Conservation (phyloP, 768 basidiomycete species). For the Tylopilus felleus region DNA sequence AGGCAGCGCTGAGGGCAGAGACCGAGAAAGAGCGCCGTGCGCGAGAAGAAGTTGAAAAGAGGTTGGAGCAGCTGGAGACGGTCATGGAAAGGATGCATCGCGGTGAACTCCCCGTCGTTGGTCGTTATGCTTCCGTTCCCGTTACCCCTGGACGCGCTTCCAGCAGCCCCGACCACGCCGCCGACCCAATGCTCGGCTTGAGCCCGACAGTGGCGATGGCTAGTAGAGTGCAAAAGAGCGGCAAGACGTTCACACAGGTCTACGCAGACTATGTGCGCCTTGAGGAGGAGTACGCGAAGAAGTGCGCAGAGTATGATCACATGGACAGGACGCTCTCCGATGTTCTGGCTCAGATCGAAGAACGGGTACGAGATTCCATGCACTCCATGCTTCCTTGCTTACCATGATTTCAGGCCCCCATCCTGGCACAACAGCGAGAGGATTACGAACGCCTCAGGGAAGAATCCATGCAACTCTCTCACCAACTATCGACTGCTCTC, state of each 20-base stretch:
- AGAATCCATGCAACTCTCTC: constrained; percentile 76
- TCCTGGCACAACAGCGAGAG: constrained; percentile 82
- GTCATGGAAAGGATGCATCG: constrained; percentile 70
- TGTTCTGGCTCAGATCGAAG: constrained; percentile 87
- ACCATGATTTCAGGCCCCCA: constrained; percentile 62
- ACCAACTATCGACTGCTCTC: constrained; percentile 73
- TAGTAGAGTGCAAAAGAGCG: constrained; percentile 72
- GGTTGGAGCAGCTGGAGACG: constrained; percentile 66
- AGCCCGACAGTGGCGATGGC: constrained; percentile 90
- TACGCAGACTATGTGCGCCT: constrained; percentile 87
- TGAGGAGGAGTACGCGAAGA: constrained; percentile 75
- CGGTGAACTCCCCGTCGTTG: constrained; percentile 64
- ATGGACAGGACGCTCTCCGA: constrained; percentile 79
- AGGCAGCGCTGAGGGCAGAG: constrained; percentile 64
- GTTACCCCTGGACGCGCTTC: constrained; percentile 43
- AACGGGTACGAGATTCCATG: constrained; percentile 51
- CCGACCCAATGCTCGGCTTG: constrained; percentile 61
- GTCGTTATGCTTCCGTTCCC: constrained; percentile 36
- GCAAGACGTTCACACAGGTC: constrained; percentile 91
- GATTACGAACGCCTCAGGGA: constrained; percentile 84
- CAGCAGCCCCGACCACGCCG: constrained; percentile 38
- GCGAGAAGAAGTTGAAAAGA: constrained; percentile 68
- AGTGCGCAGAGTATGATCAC: constrained; percentile 78
- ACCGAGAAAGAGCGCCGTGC: constrained; percentile 66
- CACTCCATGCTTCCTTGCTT: neutral